These are phyloP conservation scores for Saccharum spontaneum DNA, from an alignment of 176 grass and related monocot genomes.

Conservation along the genomic window DNA sequence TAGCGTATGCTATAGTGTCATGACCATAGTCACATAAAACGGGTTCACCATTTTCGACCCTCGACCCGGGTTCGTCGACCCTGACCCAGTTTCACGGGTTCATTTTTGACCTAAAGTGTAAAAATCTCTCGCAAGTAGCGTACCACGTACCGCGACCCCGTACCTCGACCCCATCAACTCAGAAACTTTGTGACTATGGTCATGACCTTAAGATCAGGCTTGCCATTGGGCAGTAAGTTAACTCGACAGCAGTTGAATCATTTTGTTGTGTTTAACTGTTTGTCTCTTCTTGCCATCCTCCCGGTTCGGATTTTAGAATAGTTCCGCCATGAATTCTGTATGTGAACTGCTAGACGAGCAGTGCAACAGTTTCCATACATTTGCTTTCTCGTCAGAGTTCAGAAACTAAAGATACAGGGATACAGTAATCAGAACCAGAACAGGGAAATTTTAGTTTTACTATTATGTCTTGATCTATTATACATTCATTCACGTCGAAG, in stretches of 20 bases:
- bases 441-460: neutral
- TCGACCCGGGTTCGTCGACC: no score
- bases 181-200: no score
- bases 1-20: neutral
- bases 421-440: neutral
- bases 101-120: no score
- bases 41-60: no score
- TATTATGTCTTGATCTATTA: constrained; percentile 1
- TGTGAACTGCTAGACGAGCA: neutral
- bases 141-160: no score
- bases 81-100: no score
- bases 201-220: neutral
- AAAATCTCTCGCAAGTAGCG: no score
- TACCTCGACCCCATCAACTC: no score
- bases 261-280: neutral
- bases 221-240: neutral
- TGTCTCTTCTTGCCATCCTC: neutral
- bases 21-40: no score
- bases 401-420: neutral
- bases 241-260: neutral
- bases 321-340: neutral
- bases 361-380: neutral
- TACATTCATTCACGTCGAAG: constrained; percentile 28
- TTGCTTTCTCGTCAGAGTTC: neutral
- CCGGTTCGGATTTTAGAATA: neutral